Percentiles rank a stretch among this genome's conserved stretches.
phyloP scores from a whole-genome alignment of 192 early-diverging fungal genomes.

The Coemansia aciculifera region DNA sequence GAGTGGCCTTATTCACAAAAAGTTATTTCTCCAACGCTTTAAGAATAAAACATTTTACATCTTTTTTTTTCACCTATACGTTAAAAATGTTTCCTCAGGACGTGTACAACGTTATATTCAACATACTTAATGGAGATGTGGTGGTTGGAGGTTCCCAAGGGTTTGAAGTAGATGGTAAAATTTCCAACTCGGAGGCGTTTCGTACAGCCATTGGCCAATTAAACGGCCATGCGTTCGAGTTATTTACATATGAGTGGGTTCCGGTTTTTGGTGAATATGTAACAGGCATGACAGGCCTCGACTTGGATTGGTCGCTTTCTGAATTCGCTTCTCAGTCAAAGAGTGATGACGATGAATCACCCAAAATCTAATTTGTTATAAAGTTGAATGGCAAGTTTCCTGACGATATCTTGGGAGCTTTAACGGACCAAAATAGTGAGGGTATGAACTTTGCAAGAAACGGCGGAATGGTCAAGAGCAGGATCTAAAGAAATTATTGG shows the following conservation, averaged over 20 bases:
- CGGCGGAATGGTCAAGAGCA: neutral
- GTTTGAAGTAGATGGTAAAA: neutral
- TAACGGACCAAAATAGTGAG: neutral
- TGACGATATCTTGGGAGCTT: neutral
- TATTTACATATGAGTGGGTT: no score
- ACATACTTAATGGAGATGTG: neutral
- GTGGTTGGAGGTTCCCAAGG: neutral
- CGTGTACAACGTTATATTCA: neutral
- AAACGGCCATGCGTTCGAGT: neutral
- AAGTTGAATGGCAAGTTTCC: neutral
- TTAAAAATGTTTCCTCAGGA: neutral
- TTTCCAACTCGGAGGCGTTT: neutral
- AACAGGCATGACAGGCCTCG: no score
- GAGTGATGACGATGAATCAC: neutral
- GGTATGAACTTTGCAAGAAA: neutral
- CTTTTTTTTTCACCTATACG: neutral
- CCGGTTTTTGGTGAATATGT: no score
- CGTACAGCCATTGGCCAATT: neutral
- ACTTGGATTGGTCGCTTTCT: no score
- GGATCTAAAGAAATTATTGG: neutral
- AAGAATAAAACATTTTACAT: neutral
- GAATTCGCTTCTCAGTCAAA: no score
- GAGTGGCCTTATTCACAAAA: neutral
- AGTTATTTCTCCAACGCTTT: neutral
- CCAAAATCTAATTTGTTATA: neutral